phyloP scores from a whole-genome alignment of 257 asterid genomes.

The Ballota nigra region DNA sequence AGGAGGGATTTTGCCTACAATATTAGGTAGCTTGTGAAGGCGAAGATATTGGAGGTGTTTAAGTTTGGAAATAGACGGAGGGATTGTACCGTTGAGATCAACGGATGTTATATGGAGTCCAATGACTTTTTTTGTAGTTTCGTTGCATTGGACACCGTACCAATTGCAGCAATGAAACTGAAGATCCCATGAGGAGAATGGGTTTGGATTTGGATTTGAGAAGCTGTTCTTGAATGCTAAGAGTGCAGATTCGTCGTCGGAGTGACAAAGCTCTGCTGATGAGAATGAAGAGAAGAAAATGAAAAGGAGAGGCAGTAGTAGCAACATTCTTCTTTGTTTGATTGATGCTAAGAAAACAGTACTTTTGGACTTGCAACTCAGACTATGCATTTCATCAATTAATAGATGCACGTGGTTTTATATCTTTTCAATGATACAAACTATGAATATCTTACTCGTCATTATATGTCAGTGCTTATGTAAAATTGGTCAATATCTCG shows the following conservation, averaged over 20 bases:
- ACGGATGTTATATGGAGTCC: neutral
- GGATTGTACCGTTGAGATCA: conserved; percentile 36
- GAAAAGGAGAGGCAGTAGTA: conserved; percentile 15
- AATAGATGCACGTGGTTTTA: neutral
- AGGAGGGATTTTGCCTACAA: conserved; percentile 33
- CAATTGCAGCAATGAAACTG: conserved; percentile 26
- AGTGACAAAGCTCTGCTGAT: conserved; percentile 29
- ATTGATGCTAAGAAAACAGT: neutral
- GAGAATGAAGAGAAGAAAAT: neutral
- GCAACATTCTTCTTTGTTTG: conserved; percentile 14
- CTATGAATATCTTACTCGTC: no score
- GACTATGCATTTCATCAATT: no score
- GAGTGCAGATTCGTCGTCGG: conserved; percentile 32
- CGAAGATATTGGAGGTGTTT: conserved; percentile 37
- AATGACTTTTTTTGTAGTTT: conserved; percentile 19
- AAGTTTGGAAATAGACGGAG: conserved; percentile 22
- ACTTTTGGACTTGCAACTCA: neutral
- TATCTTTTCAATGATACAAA: neutral
- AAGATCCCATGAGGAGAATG: conserved; percentile 10
- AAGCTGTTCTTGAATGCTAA: conserved; percentile 28
- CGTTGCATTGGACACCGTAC: conserved; percentile 33
- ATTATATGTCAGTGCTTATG: neutral
- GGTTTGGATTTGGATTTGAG: conserved; percentile 34
- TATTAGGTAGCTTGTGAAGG: conserved; percentile 36
- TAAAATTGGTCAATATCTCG: neutral